Percentiles rank a stretch among this genome's conserved stretches.
phyloP scores from a whole-genome alignment of 2,329 filamentous ascomycete species.

The Cercospora sp. region DNA sequence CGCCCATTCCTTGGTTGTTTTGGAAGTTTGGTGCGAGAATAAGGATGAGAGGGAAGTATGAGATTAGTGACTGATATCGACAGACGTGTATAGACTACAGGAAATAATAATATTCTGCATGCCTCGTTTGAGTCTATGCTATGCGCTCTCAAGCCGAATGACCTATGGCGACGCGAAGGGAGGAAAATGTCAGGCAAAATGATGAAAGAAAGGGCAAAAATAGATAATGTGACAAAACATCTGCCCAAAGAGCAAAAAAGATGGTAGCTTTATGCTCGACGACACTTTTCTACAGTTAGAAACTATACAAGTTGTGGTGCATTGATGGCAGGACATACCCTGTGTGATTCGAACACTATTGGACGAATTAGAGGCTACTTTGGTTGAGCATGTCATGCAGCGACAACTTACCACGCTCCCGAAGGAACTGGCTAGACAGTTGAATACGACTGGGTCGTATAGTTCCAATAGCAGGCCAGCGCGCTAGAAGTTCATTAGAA shows the following conservation, averaged over 20 bases:
- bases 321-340: neutral
- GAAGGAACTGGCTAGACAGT: constrained; percentile 25
- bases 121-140: neutral
- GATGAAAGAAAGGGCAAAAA: neutral
- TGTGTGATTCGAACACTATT: constrained; percentile 28
- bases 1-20: constrained; percentile 38
- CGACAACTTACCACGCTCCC: constrained; percentile 10
- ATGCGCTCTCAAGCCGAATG: neutral
- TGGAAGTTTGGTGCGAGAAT: constrained; percentile 31
- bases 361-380: too few species aligned
- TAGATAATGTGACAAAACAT: neutral
- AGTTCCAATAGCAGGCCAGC: constrained; percentile 26
- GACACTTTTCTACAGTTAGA: constrained; percentile 10
- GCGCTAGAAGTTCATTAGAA: constrained; percentile 5
- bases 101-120: neutral
- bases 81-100: neutral
- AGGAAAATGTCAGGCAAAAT: neutral
- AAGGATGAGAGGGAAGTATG: constrained; percentile 24
- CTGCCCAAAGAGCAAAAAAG: neutral
- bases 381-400: too few species aligned
- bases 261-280: neutral
- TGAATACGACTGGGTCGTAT: constrained; percentile 13
- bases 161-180: too few species aligned
- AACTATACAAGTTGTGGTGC: too few species aligned
- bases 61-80: constrained; percentile 21